phyloP scores from a whole-genome alignment of 140 eudicot genomes.

The Anethum foeniculum region DNA sequence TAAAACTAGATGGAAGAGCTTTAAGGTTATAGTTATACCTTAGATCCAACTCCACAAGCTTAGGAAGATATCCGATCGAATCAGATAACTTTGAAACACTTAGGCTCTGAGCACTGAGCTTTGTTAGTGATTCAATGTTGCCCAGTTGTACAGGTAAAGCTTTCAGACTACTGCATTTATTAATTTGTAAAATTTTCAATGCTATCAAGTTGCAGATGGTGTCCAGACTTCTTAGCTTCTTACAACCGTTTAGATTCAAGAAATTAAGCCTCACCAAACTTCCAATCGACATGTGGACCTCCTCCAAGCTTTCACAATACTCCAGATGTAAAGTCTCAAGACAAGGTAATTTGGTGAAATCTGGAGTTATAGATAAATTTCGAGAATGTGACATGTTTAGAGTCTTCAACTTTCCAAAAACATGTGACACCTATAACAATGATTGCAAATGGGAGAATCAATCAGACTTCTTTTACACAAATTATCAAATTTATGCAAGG shows the following conservation, averaged over 20 bases:
- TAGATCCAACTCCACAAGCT: not conserved
- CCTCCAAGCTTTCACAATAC: not conserved
- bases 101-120: not conserved
- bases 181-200: not conserved
- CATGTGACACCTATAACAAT: not conserved
- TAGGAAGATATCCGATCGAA: not conserved
- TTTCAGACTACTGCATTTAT: not conserved
- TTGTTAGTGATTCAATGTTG: not conserved
- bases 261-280: not conserved
- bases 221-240: not conserved
- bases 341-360: not conserved
- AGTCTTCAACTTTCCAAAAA: slow-evolving; percentile 1
- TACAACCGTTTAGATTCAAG: not conserved
- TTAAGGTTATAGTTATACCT: not conserved
- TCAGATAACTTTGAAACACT: not conserved
- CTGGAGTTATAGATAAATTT: not conserved
- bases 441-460: no score
- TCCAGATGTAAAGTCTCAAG: not conserved
- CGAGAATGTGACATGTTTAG: not conserved
- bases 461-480: no score
- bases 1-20: no score
- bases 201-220: not conserved
- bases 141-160: not conserved
- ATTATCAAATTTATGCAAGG: no score
- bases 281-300: not conserved